Base-by-base conservation (phyloP, 768 basidiomycete genomes). In the Coprinopsis marcescibilis region DNA sequence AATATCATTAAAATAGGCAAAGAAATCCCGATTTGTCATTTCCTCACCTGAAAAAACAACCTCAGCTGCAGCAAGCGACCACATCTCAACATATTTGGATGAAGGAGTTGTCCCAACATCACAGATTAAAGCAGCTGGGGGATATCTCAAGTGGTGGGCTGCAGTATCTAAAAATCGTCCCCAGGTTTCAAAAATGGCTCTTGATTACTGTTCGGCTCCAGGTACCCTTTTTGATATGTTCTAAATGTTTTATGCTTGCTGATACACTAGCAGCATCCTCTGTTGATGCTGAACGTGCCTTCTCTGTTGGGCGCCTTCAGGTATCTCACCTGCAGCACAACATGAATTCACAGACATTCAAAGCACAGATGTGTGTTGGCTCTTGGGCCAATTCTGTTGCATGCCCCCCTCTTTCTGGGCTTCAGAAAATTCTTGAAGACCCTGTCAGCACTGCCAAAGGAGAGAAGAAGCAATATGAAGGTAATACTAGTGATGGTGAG, bases 231-330 rank as follows among this genome's bases (percentile, higher is more conserved):
- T n/a, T 47, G 29, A 8, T 17, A 11, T n/a, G 15, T 20, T 19
- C 29, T 10, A 35, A 12, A 30, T 39, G 37, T 38, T 17, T 39
- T 23, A 15, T 6, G 14, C 17, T 1, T 20, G 7, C 1, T 39
- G 20, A 8, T 34, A 10, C 30, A 24, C 36, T n/a, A n/a, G n/a
- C n/a, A 60, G 59, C 59, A 11, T 52, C 52, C 25, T 67, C 65
- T 23, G 66, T 66, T 38, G 65, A 67, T 58, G 64, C 62, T n/a
- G 65, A 69, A 43, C 55, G 55, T 30, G 60, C 66, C 20, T 68
- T 68, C 53, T 67, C 65, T 24, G 52, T 52, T 33, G 65, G 64
- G 3, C 50, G 55, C 4, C 51, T 59, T 3, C 60, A 65, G 30
- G 59, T 67, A 13, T 60, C 60, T 38, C 59, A 60, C 40, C 51